Base-by-base conservation (phyloP, 1,284 basidiomycete species). In the Trichosporon sp. region DNA sequence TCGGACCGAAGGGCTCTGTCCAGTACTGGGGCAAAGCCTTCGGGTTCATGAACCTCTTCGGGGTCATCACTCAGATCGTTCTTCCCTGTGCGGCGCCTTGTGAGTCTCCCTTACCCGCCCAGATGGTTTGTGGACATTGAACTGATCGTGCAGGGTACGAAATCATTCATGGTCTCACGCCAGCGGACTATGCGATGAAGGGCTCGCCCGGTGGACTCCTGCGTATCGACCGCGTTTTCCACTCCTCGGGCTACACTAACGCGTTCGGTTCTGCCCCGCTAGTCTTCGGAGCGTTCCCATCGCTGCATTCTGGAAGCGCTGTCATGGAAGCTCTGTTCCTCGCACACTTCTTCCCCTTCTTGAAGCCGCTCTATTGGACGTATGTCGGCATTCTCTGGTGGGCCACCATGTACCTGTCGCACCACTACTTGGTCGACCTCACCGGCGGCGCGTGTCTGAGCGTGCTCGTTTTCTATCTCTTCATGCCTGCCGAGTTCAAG, bases 361-460 rank as follows among this genome's bases (percentile, higher is more conserved):
- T 84, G 71, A 78, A 77, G 64, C 72, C 81, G 1, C 86, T 86
- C 68, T 88, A 89, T 65, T 98, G 93, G 92, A 82, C 81, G 0
- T 98, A 99, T 79, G 87, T 88, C 2, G 87, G 86, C n/a, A 82
- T 92, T 33, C 85, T 99, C 1, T 99, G 96, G 80, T 98, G 95
- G 95, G 89, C 91, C 25, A 99, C 95, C 33, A 99, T 99, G 95
- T 96, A 96, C 83, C 87, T 95, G 71, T 92, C 91, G 5, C 94
- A 96, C 78, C 93, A 98, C 82, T 99, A 98, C 83, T 88, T 98
- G 71, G 92, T 99, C 80, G 96, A 99, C 75, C 89, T 98, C 71
- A 91, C 95, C 36, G 91, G 89, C 3, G 95, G 95, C 7, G 92
- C 91, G 0, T 96, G 94, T 76, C 85, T 99, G 64, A 89, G 93